Percentiles rank a stretch among this genome's conserved stretches.
Evolutionary conservation across 2,329 filamentous ascomycete species (phyloP).

Genomic region (Hypoxylon sp.): DNA sequence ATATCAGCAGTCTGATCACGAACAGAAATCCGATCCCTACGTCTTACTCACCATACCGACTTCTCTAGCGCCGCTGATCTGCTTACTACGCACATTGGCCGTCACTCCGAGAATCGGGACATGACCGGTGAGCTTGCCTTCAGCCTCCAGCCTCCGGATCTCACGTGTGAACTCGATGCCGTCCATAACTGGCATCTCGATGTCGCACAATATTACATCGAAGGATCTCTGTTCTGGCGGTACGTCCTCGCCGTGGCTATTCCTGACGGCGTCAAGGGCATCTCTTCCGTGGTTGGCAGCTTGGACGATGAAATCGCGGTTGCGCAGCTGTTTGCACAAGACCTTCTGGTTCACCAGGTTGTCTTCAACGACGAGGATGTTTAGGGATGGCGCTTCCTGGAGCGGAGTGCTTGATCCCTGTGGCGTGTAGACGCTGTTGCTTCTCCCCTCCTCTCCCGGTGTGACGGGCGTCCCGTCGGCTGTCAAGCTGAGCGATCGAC

Average conservation of each 20-base stretch:
- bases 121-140: constrained; percentile 39
- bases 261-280: constrained; percentile 57
- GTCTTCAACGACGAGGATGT: constrained; percentile 68
- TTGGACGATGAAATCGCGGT: constrained; percentile 62
- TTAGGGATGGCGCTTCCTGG: neutral
- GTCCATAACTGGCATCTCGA: constrained; percentile 49
- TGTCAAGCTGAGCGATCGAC: constrained; percentile 30
- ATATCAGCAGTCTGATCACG: constrained; percentile 12
- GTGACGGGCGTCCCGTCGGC: constrained; percentile 39
- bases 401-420: neutral
- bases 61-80: constrained; percentile 45
- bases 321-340: constrained; percentile 62
- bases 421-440: constrained; percentile 40
- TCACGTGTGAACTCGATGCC: constrained; percentile 44
- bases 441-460: constrained; percentile 44
- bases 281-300: constrained; percentile 69
- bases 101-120: constrained; percentile 47
- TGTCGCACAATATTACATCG: constrained; percentile 46
- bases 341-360: constrained; percentile 72
- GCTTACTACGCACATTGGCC: constrained; percentile 46
- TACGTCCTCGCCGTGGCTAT: neutral
- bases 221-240: constrained; percentile 24
- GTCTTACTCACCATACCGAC: constrained; percentile 45
- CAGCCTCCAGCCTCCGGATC: constrained; percentile 40
- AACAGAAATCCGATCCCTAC: neutral